Evolutionary conservation across 78 protist species (phyloP).

Genomic region (Chrysochromulina tobinii): DNA sequence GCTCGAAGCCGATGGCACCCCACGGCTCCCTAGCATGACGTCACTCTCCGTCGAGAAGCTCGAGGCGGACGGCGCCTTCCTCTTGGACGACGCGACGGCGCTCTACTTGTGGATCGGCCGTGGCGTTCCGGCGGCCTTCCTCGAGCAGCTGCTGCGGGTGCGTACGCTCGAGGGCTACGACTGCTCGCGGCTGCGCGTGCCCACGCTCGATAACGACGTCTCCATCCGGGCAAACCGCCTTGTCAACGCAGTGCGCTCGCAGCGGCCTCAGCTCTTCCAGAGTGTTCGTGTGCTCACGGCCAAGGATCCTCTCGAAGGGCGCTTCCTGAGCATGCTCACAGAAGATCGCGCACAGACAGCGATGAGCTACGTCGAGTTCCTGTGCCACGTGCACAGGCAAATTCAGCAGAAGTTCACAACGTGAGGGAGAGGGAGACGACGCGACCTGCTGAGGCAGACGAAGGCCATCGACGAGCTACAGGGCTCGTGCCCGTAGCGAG

Average conservation of each 20-base stretch:
- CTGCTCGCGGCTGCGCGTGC: background rate
- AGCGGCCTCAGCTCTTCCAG: background rate
- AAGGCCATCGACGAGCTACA: no score
- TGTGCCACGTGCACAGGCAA: conserved; percentile 28
- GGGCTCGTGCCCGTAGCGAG: no score
- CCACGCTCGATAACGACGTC: background rate
- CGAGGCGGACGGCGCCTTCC: background rate
- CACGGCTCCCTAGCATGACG: background rate
- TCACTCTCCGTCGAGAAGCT: background rate
- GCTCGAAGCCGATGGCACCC: background rate
- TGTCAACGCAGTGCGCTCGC: background rate
- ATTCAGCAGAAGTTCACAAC: background rate
- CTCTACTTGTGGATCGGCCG: background rate
- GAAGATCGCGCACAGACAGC: background rate
- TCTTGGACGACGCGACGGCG: background rate
- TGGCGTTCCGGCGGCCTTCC: background rate
- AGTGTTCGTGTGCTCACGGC: background rate
- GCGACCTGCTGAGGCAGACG: no score
- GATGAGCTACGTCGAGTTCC: conserved; percentile 41
- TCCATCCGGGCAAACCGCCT: background rate
- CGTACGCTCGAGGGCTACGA: background rate
- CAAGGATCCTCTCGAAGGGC: background rate
- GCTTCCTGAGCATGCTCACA: background rate
- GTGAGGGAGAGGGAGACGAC: no score
- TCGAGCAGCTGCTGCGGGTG: background rate